Evolutionary conservation across 768 basidiomycete genomes (phyloP), one percentile per base, ranked within the genome.

Genomic region (Lactarius sanguifluus): DNA sequence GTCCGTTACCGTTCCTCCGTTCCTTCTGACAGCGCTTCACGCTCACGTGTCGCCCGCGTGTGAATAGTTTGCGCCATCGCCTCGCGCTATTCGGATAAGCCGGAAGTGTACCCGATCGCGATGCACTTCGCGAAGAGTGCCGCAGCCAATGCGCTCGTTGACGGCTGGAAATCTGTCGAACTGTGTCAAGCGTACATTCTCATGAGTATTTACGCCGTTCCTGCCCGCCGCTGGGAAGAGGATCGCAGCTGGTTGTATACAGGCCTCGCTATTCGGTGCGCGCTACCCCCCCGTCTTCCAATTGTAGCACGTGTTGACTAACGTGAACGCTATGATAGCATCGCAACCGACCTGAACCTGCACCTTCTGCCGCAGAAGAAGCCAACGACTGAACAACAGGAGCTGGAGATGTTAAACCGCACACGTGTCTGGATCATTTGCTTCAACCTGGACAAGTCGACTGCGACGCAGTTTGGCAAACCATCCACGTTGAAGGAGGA

Each of bases 381-480:
- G 70, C 89, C 91, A 10, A 78, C 86, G 16, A 92, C 92, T 71
- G 92, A 95, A 75, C 83, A 84, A 64, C 88, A 91, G 66, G 89
- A 90, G 8, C 85, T 95, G 47, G 91, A 95, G 77, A 85, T 94
- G 77, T 84, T 94, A 63, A 96, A 95, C 73, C 88, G 95, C 50
- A 92, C 93, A 61, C 86, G 94, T 25, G 84, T 91, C 7, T 98
- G 94, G 94, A 77, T 96, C 64, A 91, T 89, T 73, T 95, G 92
- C 76, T 92, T 90, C 78, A 93, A 95, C 76, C 79, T 96, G 50
- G 95, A 98, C 75, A 88, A 93, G 28, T 95, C 93, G 6, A 89
- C 91, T 9, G 88, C 91, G 5, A 89, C 87, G 20, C 90, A 95
- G 75, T 94, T 96, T 76, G 95, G 95, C 63, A 94, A 94, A 77